phyloP scores from a whole-genome alignment of 495 filamentous ascomycete genomes.

The Glonium stellatum region DNA sequence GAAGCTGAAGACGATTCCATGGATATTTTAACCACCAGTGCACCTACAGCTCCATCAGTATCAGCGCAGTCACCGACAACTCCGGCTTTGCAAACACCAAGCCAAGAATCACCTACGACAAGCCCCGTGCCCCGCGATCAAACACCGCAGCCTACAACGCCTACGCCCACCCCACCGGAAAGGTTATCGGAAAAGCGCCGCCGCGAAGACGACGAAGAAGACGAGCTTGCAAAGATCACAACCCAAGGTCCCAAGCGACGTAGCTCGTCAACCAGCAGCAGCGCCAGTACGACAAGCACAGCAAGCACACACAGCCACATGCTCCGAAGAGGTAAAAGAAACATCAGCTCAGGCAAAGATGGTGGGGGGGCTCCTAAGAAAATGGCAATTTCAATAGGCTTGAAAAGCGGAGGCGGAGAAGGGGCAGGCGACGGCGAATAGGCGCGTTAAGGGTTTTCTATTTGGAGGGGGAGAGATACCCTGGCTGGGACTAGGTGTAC shows the following conservation, averaged over 20 bases:
- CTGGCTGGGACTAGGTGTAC: not conserved
- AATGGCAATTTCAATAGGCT: constrained; percentile 28
- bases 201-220: constrained; percentile 71
- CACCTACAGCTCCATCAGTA: constrained; percentile 28
- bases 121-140: constrained; percentile 16
- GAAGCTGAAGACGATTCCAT: constrained; percentile 51
- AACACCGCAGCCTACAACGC: constrained; percentile 29
- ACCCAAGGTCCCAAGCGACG: constrained; percentile 28
- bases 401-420: constrained; percentile 18
- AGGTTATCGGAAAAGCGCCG: constrained; percentile 84
- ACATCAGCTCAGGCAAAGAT: constrained; percentile 32
- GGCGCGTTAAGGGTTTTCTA: not conserved
- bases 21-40: constrained; percentile 48
- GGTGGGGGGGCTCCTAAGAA: constrained; percentile 26
- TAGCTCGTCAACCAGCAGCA: constrained; percentile 24
- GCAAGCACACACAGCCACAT: constrained; percentile 11
- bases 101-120: constrained; percentile 10
- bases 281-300: constrained; percentile 13
- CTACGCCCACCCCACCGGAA: constrained; percentile 52
- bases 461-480: not conserved
- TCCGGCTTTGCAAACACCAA: constrained; percentile 5
- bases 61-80: constrained; percentile 13
- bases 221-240: constrained; percentile 42
- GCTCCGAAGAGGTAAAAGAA: constrained; percentile 27
- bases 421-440: not conserved